A percentile compares a stretch with the other conserved stretches of the same genome.
Conservation (phyloP, 2,329 filamentous ascomycete species). For the Sporothrix curviconia region DNA sequence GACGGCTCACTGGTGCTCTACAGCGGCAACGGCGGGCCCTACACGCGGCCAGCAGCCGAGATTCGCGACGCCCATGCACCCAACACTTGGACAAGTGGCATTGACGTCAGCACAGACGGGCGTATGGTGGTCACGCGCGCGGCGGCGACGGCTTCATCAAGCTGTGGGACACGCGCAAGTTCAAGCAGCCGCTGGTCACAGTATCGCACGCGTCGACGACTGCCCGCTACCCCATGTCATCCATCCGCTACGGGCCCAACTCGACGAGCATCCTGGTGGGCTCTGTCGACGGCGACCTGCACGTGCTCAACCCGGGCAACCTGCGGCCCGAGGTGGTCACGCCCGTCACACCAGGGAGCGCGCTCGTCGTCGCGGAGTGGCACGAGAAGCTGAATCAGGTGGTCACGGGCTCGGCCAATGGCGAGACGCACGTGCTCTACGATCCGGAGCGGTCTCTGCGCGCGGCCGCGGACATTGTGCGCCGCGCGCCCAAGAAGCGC, state of each 20-base stretch:
- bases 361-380: slow-evolving; percentile 82
- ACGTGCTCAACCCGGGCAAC: slow-evolving; percentile 91
- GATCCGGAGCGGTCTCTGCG: slow-evolving; percentile 74
- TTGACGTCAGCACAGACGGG: slow-evolving; percentile 87
- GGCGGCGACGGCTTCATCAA: slow-evolving; percentile 92
- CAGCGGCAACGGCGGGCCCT: slow-evolving; percentile 81
- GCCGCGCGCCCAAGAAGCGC: slow-evolving; percentile 84
- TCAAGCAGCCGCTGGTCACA: slow-evolving; percentile 80
- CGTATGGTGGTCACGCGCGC: slow-evolving; percentile 81
- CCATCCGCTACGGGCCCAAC: slow-evolving; percentile 83
- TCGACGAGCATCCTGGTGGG: slow-evolving; percentile 82
- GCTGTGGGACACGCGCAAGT: slow-evolving; percentile 93
- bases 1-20: slow-evolving; percentile 93
- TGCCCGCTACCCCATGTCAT: slow-evolving; percentile 74
- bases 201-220: slow-evolving; percentile 76
- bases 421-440: slow-evolving; percentile 84
- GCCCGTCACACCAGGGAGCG: slow-evolving; percentile 76
- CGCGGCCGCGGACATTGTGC: slow-evolving; percentile 85
- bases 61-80: slow-evolving; percentile 74
- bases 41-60: slow-evolving; percentile 72
- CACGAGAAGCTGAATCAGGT: slow-evolving; percentile 95
- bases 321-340: slow-evolving; percentile 78
- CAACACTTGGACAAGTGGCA: slow-evolving; percentile 83
- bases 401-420: slow-evolving; percentile 84
- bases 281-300: slow-evolving; percentile 75